Evolutionary conservation across 352 stramenopile genomes (phyloP), one percentile per base, ranked within the genome.

Genomic region (Pilasporangium apinafurcum): DNA sequence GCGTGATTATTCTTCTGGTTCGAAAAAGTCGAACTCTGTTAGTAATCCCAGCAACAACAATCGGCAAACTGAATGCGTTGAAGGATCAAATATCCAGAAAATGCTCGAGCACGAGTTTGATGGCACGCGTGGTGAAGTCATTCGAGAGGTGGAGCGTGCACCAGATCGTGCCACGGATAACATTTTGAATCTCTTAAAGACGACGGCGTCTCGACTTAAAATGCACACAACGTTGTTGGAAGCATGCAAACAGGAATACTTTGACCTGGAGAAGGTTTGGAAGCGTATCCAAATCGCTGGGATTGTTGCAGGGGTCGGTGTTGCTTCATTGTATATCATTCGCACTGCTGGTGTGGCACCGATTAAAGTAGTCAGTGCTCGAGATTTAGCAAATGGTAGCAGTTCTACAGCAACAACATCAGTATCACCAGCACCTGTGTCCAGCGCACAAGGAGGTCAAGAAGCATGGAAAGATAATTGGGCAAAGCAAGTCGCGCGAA

Each of bases 91-190:
- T 20, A 66, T 94, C n/a, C 68, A 82, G 22, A 67, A 60, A 32
- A 85, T 94, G 62, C 65, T 94, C 4, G 80, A 90, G 46, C 73
- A 86, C 39, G 82, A 94, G 47, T 94, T 94, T 39, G 82, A 94
- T 44, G 74, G 82, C 22, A 94, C 80, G 18, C 73, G 82, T 24
- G 79, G 76, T 0, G 79, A 94, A 62, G 79, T 94, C 17, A 77
- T 94, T 44, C 79, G 80, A 5, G 82, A 94, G 38, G 79, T 92
- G 2, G 65, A 90, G 33, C 75, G 79, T 22, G 77, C 82, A 2
- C 82, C 82, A 2, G 82, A 94, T 42, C 79, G 80, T 28, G 77
- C 82, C 13, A 94, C 82, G 0, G 82, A 94, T 34, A 92, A 92
- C 38, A 52, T 92, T 5, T 55, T 94, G 34, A 92, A 84, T 43